These are phyloP conservation scores for Fomitiporia mediterranea DNA, from an alignment of 1,284 basidiomycete species.

Conservation along the genomic window DNA sequence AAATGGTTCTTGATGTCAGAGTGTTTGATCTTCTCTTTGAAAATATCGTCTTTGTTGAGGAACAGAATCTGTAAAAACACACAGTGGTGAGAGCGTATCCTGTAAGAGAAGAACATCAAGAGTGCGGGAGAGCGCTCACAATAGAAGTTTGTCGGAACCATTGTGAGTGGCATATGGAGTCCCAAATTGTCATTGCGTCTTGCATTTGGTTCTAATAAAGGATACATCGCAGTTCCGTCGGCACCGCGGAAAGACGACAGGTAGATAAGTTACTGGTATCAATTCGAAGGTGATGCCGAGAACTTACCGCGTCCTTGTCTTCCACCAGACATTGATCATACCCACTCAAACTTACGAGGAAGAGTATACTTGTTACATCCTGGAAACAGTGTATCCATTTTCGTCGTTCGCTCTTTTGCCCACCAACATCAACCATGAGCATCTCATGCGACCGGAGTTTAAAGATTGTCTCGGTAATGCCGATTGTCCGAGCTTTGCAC, in stretches of 20 bases:
- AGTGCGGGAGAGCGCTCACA: constrained; percentile 39
- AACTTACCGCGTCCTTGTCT: constrained; percentile 81
- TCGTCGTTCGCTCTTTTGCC: constrained; percentile 84
- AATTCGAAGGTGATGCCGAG: not conserved
- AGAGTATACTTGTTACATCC: constrained; percentile 84
- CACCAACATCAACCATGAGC: constrained; percentile 89
- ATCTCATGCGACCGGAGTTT: constrained; percentile 67
- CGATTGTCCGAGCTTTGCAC: constrained; percentile 83
- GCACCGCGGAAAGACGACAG: too few relatives aligned
- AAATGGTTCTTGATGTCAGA: constrained; percentile 86
- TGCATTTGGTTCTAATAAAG: constrained; percentile 93
- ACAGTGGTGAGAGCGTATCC: not conserved
- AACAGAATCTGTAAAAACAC: constrained; percentile 83
- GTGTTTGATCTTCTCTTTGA: constrained; percentile 73
- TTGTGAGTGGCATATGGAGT: constrained; percentile 88
- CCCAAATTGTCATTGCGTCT: constrained; percentile 93
- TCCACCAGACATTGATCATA: constrained; percentile 94
- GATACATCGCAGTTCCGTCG: not conserved
- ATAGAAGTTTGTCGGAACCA: constrained; percentile 93
- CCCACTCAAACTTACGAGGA: constrained; percentile 81
- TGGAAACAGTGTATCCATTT: constrained; percentile 90
- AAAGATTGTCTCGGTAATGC: constrained; percentile 93
- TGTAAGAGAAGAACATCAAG: constrained; percentile 14
- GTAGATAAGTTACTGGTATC: constrained; percentile 1
- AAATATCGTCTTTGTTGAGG: constrained; percentile 89